These are phyloP conservation scores for Melaleuca alternifolia DNA, from an alignment of 345 rosid genomes.

Conservation along the genomic window DNA sequence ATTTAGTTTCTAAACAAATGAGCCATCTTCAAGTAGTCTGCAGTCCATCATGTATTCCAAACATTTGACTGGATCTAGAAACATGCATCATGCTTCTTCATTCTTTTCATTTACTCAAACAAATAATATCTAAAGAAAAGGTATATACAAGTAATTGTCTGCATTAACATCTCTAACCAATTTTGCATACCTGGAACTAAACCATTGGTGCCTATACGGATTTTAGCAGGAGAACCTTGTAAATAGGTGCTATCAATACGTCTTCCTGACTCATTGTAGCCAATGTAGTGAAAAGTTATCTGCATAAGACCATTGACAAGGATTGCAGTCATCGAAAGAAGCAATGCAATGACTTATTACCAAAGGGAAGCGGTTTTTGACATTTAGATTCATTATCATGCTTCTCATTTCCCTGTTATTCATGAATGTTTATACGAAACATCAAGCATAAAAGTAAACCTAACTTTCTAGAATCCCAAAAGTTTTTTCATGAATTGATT, in stretches of 20 bases:
- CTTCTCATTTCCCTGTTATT: not conserved
- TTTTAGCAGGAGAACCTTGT: slow-evolving; percentile 81
- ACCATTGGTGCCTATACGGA: slow-evolving; percentile 82
- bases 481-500: not conserved
- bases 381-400: not conserved
- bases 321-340: not conserved
- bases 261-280: slow-evolving; percentile 89
- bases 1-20: not conserved
- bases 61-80: not conserved
- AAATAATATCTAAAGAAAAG: not conserved
- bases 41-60: not conserved
- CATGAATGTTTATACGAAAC: not conserved
- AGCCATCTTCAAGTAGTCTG: not conserved
- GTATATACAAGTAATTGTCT: not conserved
- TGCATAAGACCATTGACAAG: slow-evolving; percentile 19
- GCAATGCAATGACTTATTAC: not conserved
- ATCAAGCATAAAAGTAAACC: not conserved
- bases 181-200: slow-evolving; percentile 67
- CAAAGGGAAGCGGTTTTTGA: not conserved
- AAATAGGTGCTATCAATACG: slow-evolving; percentile 87
- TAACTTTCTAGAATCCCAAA: not conserved
- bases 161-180: not conserved
- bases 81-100: not conserved
- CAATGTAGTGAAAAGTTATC: slow-evolving; percentile 81
- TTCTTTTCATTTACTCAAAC: not conserved